Percentiles rank a stretch among this genome's conserved stretches.
These are phyloP conservation scores for Plasmodium falciparum DNA, from an alignment of 169 alveolate genomes.

Conservation along the genomic window DNA sequence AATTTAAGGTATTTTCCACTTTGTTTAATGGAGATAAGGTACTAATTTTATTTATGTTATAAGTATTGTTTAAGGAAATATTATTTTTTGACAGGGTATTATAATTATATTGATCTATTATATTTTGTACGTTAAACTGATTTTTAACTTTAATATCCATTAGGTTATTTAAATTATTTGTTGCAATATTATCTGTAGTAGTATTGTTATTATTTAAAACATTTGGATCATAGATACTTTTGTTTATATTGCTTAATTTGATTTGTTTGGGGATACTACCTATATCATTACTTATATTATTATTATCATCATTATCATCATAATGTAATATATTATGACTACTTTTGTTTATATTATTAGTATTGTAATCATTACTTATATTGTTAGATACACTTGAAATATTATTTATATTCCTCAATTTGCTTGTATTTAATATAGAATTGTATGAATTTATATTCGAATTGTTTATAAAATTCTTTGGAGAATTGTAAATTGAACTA, in stretches of 20 bases:
- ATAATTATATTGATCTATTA: conserved; percentile 66
- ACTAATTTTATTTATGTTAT: conserved; percentile 5
- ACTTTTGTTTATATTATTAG: neutral
- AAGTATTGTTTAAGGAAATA: conserved; percentile 6
- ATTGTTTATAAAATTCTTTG: conserved; percentile 20
- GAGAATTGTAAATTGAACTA: conserved; percentile 19
- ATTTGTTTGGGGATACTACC: neutral
- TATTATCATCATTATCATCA: conserved; percentile 19
- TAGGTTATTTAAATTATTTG: conserved; percentile 9
- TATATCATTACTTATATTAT: neutral
- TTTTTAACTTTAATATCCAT: conserved; percentile 43
- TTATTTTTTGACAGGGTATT: conserved; percentile 13
- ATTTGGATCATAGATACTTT: neutral
- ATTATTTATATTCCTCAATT: conserved; percentile 15
- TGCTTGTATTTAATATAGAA: conserved; percentile 21
- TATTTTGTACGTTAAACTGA: conserved; percentile 64
- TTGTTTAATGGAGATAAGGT: conserved; percentile 11
- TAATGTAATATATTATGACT: conserved; percentile 16
- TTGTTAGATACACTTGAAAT: neutral
- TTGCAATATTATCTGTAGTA: conserved; percentile 1
- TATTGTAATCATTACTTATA: conserved; percentile 7
- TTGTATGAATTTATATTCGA: conserved; percentile 28
- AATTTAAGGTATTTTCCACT: neutral
- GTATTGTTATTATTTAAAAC: conserved; percentile 1
- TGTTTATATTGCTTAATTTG: neutral